These are phyloP conservation scores for Linum tenue DNA, from an alignment of 345 rosid species.

Conservation along the genomic window DNA sequence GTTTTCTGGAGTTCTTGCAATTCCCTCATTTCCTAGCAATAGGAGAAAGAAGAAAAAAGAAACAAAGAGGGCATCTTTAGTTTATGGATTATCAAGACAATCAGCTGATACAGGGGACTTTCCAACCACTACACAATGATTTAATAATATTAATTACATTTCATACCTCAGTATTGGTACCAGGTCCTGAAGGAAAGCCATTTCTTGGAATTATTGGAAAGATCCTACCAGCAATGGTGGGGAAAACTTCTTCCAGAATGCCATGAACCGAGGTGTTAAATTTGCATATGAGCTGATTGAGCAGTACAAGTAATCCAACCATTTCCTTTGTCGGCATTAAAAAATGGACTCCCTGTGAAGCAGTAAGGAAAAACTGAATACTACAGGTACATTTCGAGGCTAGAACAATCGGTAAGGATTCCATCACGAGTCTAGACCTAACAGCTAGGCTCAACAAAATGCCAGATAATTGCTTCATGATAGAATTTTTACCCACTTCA, in stretches of 20 bases:
- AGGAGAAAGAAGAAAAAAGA: background rate
- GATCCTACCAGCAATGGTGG: constrained; percentile 69
- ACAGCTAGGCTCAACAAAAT: no score
- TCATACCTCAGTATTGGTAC: constrained; percentile 70
- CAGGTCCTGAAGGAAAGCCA: constrained; percentile 53
- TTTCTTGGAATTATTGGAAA: constrained; percentile 49
- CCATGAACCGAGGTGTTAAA: constrained; percentile 53
- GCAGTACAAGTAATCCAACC: constrained; percentile 65
- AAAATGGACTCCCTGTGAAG: constrained; percentile 1
- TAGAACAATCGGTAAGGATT: no score
- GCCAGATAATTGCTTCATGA: no score
- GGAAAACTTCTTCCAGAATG: constrained; percentile 84
- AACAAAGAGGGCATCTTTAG: background rate
- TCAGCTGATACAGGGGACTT: background rate
- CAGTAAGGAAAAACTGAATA: background rate
- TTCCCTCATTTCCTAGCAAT: constrained; percentile 69
- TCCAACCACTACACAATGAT: background rate
- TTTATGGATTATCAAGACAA: constrained; percentile 5
- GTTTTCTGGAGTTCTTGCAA: constrained; percentile 82
- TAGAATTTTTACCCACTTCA: no score
- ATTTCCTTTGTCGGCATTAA: constrained; percentile 80
- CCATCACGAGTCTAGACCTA: background rate
- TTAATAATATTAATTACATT: background rate
- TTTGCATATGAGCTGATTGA: constrained; percentile 92
- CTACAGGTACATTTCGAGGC: constrained; percentile 13